Conservation (phyloP, 192 early-diverging fungal species). For the Coemansia sp. region DNA sequence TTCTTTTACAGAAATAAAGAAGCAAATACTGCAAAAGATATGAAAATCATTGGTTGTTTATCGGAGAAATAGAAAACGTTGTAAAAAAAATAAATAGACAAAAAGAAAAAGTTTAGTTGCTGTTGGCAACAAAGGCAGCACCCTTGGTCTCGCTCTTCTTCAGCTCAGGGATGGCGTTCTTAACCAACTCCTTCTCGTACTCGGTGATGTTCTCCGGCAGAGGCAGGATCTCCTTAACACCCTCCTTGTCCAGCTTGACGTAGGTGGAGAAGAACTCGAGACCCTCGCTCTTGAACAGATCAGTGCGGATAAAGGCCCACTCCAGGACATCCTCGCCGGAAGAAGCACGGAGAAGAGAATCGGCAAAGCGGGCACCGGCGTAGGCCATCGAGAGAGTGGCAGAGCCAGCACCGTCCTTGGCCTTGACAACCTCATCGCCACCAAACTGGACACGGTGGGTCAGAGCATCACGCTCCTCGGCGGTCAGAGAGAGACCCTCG, state of each 20-base stretch:
- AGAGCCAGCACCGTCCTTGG: conserved; percentile 93
- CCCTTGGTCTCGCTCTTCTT: conserved; percentile 94
- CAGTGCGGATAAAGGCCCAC: conserved; percentile 78
- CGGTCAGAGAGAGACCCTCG: conserved; percentile 60
- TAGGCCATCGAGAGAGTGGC: conserved; percentile 90
- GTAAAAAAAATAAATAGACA: background rate
- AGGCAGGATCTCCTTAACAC: conserved; percentile 83
- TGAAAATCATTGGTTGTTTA: background rate
- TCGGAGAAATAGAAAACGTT: background rate
- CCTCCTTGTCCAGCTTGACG: conserved; percentile 75
- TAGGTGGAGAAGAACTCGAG: conserved; percentile 76
- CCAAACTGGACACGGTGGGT: conserved; percentile 98
- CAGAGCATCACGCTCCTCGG: conserved; percentile 84
- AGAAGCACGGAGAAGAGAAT: conserved; percentile 78
- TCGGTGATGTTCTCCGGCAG: conserved; percentile 66
- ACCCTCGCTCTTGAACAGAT: conserved; percentile 58
- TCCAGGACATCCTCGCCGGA: conserved; percentile 79
- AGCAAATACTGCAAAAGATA: no score
- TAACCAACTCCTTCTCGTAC: conserved; percentile 85
- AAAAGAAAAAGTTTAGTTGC: conserved; percentile 10
- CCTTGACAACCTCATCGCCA: conserved; percentile 99
- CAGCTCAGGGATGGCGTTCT: conserved; percentile 83
- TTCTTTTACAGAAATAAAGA: no score
- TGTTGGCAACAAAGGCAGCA: conserved; percentile 39
- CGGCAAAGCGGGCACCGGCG: conserved; percentile 87